Evolutionary conservation across 192 early-diverging fungal genomes (phyloP), one percentile per base, ranked within the genome.

Genomic region (Glomus cerebriforme): DNA sequence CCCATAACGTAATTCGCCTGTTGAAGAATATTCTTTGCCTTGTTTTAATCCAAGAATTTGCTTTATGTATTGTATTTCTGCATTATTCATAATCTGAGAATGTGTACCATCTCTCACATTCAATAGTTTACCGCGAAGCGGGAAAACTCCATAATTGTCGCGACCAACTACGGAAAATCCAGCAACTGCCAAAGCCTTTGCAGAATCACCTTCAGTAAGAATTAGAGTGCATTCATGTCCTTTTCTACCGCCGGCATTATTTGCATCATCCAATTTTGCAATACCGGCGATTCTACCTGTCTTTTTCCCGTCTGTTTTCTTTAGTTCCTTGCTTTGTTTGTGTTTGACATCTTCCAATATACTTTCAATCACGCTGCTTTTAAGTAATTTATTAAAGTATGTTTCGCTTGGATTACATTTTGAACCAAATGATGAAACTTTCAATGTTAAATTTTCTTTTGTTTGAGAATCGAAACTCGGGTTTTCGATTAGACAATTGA

Each of bases 401-500:
- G 93, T 90, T 12, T 97, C 94, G 17, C 83, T 82, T 12, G 94
- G 73, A 59, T 82, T 82, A 82, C 92, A 96, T 63, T 88, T 95
- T 45, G 94, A 95, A 12, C 94, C 95, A 83, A 99, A 98, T 3
- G 88, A 80, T 0, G 90, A 87, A 27, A 78, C 47, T 49, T 91
- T 87, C 67, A 97, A 83, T 19, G 96, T 99, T 91, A 99, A 88
- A 87, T 96, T 79, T 98, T 97, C 82, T 99, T n/a, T 98, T 29
- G 96, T 99, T 85, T 99, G 98, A 37, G 96, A 97, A 83, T 98
- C 95, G 83, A 99, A 99, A 12, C 94, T 85, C 9, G 97, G 95
- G 78, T 98, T 99, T 75, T 93, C 95, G 69, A 99, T 97, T 73
- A 92, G 76, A 82, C 91, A 92, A 84, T 99, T 99, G 81, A 99